These are phyloP conservation scores for Martiniozyma abietophila DNA, from an alignment of 805 yeast species.

Conservation along the genomic window DNA sequence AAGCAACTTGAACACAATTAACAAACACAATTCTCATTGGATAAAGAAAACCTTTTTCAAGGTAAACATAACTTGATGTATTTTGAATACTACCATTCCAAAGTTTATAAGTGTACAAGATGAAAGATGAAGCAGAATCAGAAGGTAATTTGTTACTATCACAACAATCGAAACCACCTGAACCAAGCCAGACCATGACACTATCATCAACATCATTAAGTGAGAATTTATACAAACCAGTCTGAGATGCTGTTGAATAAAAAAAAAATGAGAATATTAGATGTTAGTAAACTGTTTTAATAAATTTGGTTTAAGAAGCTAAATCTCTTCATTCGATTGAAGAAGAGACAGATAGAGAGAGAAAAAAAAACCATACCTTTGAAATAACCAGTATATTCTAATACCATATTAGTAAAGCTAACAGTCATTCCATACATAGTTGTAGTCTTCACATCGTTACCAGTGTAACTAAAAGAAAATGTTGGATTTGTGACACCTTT, in stretches of 20 bases:
- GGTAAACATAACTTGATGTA: slow-evolving; percentile 4
- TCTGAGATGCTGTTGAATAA: slow-evolving; percentile 14
- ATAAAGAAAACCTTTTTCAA: slow-evolving; percentile 5
- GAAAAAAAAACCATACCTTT: slow-evolving; percentile 6
- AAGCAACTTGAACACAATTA: not conserved
- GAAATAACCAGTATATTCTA: slow-evolving; percentile 11
- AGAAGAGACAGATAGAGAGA: too few species aligned
- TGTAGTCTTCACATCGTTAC: not conserved
- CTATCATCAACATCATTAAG: slow-evolving; percentile 22
- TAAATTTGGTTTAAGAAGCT: too few species aligned
- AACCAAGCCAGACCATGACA: slow-evolving; percentile 24
- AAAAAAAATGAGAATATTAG: too few species aligned
- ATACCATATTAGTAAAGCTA: not conserved
- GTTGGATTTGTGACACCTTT: slow-evolving; percentile 2
- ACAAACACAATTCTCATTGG: slow-evolving; percentile 8
- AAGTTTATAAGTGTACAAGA: too few species aligned
- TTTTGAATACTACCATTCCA: too few species aligned
- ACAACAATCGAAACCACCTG: slow-evolving; percentile 28
- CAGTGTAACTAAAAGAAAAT: not conserved
- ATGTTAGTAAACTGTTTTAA: too few species aligned
- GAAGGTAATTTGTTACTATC: not conserved
- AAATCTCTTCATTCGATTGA: too few species aligned
- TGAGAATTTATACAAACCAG: slow-evolving; percentile 21
- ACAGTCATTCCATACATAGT: slow-evolving; percentile 4
- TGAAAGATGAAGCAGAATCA: too few species aligned